Base-by-base conservation (phyloP, 2,329 filamentous ascomycete genomes). In the Venturia carpophila region DNA sequence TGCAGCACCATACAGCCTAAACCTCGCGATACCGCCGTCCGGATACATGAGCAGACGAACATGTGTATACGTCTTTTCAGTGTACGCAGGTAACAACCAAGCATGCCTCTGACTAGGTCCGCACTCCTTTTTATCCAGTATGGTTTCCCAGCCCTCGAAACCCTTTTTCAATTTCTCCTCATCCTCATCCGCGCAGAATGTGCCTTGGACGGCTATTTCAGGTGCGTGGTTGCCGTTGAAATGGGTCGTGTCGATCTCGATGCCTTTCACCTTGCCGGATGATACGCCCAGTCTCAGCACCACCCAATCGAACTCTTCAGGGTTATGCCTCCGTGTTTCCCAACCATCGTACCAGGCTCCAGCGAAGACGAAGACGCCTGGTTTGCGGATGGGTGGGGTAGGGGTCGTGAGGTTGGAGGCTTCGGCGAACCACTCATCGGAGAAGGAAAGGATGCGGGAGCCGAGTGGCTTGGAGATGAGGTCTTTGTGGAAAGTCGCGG, bases 141-240 rank as follows among this genome's bases (percentile, higher is more conserved):
- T 87, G 0, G 87, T 83, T 71, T 91, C 85, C 90, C 90, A 93
- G 41, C 60, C 66, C 17, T 49, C 49, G 30, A n/a, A 66, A 2
- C 34, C 62, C 9, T 37, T 52, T 19, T 47, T 60, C 19, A 45
- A 21, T 13, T 47, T 49, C 17, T 41, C 52, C 30, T 63, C 61
- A 43, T 66, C 65, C 17, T 66, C 86, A 69, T 84, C 79, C 27
- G 80, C 78, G 69, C 80, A 84, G 21, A 70, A 66, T 77, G 91
- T 91, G 58, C 88, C 90, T 74, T 93, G 87, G 21, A 94, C 87
- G 0, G 87, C 90, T 71, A 92, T 85, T 68, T 87, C 87, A 0
- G 90, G 90, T 7, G 90, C 90, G 72, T 93, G 87, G 77, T 93
- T 93, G 67, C 90, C 90, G 67, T 83, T 86, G 81, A 93, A 94